Conservation (phyloP, 1,284 basidiomycete genomes). For the Austropuccinia psidii region DNA sequence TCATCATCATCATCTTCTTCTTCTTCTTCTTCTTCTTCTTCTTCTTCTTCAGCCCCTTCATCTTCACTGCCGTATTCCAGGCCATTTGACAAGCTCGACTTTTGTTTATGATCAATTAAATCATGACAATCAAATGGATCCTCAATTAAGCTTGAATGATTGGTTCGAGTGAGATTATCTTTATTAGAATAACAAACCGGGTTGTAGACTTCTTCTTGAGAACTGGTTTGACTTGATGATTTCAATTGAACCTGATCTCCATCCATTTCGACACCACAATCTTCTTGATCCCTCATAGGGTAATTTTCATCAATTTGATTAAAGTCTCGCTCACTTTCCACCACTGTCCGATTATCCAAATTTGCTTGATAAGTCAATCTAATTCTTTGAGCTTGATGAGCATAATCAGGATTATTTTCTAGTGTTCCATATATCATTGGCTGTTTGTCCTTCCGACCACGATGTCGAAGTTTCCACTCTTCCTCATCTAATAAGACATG, state of each 20-base stretch:
- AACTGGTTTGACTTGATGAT: no score
- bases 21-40: slow-evolving; percentile 21
- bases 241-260: background rate
- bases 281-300: no score
- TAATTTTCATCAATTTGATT: no score
- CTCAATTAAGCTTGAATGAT: no score
- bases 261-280: no score
- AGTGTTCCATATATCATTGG: background rate
- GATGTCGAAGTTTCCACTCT: slow-evolving; percentile 21
- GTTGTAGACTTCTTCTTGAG: no score
- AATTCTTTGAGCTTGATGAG: background rate
- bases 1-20: slow-evolving; percentile 1
- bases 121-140: background rate
- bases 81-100: no score
- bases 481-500: slow-evolving; percentile 25
- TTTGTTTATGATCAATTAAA: background rate
- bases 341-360: background rate
- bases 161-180: no score
- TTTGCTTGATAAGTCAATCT: slow-evolving; percentile 7
- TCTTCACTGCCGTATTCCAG: background rate
- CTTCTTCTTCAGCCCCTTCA: background rate
- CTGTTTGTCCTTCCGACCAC: slow-evolving; percentile 23
- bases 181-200: no score
- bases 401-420: background rate
- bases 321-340: no score